Base-by-base conservation (phyloP, 495 filamentous ascomycete genomes). In the Talaromyces stipitatus region DNA sequence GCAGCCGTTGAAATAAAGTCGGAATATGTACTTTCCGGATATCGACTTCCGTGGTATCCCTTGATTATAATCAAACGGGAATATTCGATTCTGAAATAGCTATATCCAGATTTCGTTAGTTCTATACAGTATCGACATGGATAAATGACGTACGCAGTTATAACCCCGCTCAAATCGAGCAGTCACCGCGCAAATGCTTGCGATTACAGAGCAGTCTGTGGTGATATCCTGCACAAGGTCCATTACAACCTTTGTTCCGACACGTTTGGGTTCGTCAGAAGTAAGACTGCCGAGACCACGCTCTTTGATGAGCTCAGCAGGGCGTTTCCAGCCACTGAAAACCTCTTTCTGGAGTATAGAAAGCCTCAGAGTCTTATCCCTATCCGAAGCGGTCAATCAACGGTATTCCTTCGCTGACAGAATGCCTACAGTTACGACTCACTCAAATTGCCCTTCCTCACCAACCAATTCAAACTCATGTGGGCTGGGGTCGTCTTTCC, bases 121-220 rank as follows among this genome's bases (percentile, higher is more conserved):
- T 50, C 14, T 12, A 47, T 43, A 29, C 26, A 20, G 23, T 20
- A 47, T 29, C 1, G 26, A 7, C 4, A 5, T 41, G 9, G 7
- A 18, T 60, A 30, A 9, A 22, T 12, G 16, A 51, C 45, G 12
- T 75, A 87, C 86, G 72, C 81, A 76, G 36, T 73, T 68, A 62
- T 85, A 69, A 4, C 85, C 85, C 23, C 78, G 80, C 61, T 82
- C 82, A 26, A 76, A 72, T 61, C 86, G 79, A n/a, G 85, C 79
- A 38, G 85, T 85, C 8, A 78, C 85, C 50, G 92, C 91, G 65
- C 91, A 97, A 10, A 99, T 80, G 70, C 92, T 96, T 4, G 95
- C 94, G 38, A 99, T 91, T 5, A 99, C 91, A 4, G 94, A 97
- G 63, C 94, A 99, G 63, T 99, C 94, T 2, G 91, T 91, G 18